These are phyloP conservation scores for Globisporangium irregulare DNA, from an alignment of 352 stramenopile species.

Conservation along the genomic window DNA sequence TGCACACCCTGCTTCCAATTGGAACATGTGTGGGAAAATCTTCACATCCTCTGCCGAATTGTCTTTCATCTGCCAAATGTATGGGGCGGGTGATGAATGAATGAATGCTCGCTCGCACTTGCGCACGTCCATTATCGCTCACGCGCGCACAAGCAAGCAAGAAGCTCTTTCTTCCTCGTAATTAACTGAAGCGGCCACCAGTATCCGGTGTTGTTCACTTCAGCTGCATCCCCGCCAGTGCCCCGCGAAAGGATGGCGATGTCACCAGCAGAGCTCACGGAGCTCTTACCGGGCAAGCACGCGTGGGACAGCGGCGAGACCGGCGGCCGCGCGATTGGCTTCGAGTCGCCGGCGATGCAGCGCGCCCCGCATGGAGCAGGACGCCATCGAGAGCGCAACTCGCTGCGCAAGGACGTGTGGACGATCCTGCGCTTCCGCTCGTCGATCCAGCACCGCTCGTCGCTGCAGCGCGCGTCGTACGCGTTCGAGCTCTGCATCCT, in stretches of 20 bases:
- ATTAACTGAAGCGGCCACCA: background rate
- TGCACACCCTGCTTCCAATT: background rate
- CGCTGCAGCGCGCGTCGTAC: constrained; percentile 67
- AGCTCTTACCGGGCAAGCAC: constrained; percentile 27
- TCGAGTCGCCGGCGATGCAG: constrained; percentile 5
- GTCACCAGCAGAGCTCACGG: constrained; percentile 19
- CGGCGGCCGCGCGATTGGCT: constrained; percentile 12
- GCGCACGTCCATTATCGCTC: constrained; percentile 1
- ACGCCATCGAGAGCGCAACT: constrained; percentile 7
- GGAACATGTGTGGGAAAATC: background rate
- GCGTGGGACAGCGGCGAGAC: constrained; percentile 28
- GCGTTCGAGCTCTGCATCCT: constrained; percentile 62
- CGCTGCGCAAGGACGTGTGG: constrained; percentile 62
- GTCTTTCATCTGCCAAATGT: background rate
- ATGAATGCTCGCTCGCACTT: background rate
- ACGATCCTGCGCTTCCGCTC: constrained; percentile 74
- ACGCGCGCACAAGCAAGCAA: background rate
- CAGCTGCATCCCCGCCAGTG: background rate
- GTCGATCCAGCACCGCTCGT: constrained; percentile 53
- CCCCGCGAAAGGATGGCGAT: background rate
- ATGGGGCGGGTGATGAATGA: background rate
- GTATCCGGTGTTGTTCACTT: background rate
- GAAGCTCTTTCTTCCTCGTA: background rate
- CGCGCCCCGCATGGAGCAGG: background rate
- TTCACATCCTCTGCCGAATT: background rate